Evolutionary conservation across 2,329 filamentous ascomycete species (phyloP).

Genomic region (Arthrobotrys conoides): DNA sequence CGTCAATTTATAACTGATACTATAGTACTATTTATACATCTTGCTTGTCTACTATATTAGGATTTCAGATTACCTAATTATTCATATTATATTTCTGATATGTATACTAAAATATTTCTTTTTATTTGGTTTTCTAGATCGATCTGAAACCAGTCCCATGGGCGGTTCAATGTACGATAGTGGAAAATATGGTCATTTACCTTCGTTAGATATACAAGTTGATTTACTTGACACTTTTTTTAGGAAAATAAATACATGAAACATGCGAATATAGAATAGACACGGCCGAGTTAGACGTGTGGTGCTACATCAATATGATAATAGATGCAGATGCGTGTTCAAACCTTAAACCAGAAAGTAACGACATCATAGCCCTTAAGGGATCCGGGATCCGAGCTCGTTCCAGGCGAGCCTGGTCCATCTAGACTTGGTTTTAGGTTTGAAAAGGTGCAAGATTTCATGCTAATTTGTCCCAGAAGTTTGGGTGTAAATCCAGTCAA

Average conservation of each 20-base stretch:
- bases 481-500: neutral
- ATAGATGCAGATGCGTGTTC: neutral
- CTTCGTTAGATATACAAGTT: neutral
- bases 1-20: constrained; percentile 2
- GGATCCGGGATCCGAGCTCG: neutral
- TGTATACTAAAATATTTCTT: neutral
- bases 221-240: neutral
- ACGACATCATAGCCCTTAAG: neutral
- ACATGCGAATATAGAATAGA: constrained; percentile 8
- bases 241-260: neutral
- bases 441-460: neutral
- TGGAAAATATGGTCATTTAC: neutral
- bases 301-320: neutral
- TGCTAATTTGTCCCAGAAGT: neutral
- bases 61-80: neutral
- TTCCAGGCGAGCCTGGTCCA: neutral
- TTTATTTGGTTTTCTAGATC: neutral
- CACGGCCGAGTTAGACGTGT: neutral
- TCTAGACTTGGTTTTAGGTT: neutral
- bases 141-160: neutral
- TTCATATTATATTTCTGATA: neutral
- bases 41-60: neutral
- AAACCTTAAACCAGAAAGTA: neutral
- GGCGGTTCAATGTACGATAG: constrained; percentile 1
- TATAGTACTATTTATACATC: neutral